Evolutionary conservation across 2,329 filamentous ascomycete species (phyloP), one percentile per base, ranked within the genome.

Genomic region (Bipolaris sorokiniana): DNA sequence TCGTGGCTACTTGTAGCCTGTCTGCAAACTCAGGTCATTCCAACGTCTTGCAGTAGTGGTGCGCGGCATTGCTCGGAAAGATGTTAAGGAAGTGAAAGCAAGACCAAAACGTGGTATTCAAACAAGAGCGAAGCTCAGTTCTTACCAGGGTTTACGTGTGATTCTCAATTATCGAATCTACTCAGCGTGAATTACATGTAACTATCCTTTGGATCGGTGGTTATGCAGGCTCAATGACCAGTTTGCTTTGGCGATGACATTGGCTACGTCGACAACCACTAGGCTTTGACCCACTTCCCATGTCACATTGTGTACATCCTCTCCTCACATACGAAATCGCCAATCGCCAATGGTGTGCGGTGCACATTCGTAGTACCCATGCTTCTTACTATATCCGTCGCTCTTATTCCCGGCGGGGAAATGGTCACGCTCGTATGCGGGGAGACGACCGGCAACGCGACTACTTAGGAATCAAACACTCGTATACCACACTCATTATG

Each of bases 401-500:
- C 38, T 20, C 13, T 40, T 46, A 46, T 54, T 34, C 34, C 45
- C 50, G 50, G 54, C 44, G 50, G 38, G 54, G 37, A 49, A 37
- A 10, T 26, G 7, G 33, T n/a, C 20, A 11, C 10, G 3, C 23
- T 34, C 18, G n/a, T 52, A 6, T 20, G 20, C 20, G 15, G 16
- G 28, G 28, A 28, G 28, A 31, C 28, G 10, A 26, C 22, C 23
- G 20, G 26, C 23, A 34, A 51, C 13, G 42, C 23, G 28, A 31
- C 20, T 5, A 48, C 7, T 37, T 33, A 23, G 20, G 15, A 7
- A 45, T 28, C 40, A 26, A 11, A 16, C 5, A 37, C 53, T 55
- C 51, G 54, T 23, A 22, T 20, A 49, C 40, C 41, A 56, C 31
- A 52, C 50, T 57, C 16, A 54, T 42, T 16, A 63, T 63, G 61